A percentile compares a stretch with the other conserved stretches of the same genome.
phyloP scores from a whole-genome alignment of 306 rosid genomes.

The Vigna trinervia region DNA sequence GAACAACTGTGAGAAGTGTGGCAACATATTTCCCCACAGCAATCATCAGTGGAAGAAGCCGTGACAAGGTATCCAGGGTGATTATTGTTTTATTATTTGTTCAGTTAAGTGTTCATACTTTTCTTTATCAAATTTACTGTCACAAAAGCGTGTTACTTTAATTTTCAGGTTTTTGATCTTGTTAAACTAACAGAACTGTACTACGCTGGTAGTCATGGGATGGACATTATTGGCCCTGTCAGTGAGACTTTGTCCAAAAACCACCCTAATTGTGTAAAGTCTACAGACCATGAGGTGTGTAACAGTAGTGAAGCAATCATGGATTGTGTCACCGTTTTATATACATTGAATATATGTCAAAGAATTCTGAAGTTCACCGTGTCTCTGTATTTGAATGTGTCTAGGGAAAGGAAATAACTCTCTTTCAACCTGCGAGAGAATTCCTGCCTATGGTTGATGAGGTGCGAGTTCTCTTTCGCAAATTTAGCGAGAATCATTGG shows the following conservation, averaged over 20 bases:
- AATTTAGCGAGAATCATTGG: neutral
- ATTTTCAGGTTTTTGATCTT: constrained; percentile 78
- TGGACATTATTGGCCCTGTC: constrained; percentile 87
- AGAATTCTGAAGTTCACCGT: constrained; percentile 13
- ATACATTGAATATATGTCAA: neutral
- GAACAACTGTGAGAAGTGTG: constrained; percentile 65
- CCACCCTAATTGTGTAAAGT: constrained; percentile 63
- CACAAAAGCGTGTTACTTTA: constrained; percentile 5
- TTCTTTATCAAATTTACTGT: neutral
- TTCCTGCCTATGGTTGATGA: constrained; percentile 85
- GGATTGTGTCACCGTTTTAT: constrained; percentile 23
- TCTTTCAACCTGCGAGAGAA: constrained; percentile 91
- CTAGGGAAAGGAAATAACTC: constrained; percentile 78
- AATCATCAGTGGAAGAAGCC: constrained; percentile 90
- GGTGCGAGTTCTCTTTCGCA: constrained; percentile 49
- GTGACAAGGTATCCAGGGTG: constrained; percentile 68
- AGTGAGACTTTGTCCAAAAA: constrained; percentile 45
- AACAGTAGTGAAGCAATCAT: neutral
- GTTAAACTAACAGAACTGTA: constrained; percentile 93
- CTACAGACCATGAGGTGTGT: constrained; percentile 64
- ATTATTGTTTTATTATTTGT: neutral
- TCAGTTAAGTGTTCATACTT: neutral
- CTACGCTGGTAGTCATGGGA: constrained; percentile 98
- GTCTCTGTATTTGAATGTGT: constrained; percentile 33
- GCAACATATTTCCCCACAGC: constrained; percentile 82